A percentile compares a stretch with the other conserved stretches of the same genome.
phyloP scores from a whole-genome alignment of 441 rosid genomes.

The Kokia cookei region DNA sequence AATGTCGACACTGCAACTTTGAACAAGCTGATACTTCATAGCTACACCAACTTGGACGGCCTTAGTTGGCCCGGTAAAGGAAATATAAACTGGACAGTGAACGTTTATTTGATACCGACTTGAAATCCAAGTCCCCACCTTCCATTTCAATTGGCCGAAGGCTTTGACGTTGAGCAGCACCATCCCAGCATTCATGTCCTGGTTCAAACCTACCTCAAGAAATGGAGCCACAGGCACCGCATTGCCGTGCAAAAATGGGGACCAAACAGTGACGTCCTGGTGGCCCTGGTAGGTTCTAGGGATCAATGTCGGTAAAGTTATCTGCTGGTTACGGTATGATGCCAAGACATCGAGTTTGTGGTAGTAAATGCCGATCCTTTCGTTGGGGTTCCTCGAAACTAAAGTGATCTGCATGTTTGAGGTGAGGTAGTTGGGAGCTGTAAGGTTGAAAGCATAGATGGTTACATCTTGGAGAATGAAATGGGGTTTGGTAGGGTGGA shows the following conservation, averaged over 20 bases:
- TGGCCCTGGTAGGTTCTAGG: slow-evolving; percentile 68
- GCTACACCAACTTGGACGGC: slow-evolving; percentile 21
- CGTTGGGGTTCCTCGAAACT: slow-evolving; percentile 56
- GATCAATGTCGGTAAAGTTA: slow-evolving; percentile 40
- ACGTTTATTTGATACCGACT: slow-evolving; percentile 44
- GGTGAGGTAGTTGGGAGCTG: slow-evolving; percentile 34
- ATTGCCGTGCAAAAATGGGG: slow-evolving; percentile 47
- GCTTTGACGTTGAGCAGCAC: slow-evolving; percentile 47
- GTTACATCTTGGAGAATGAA: slow-evolving; percentile 63
- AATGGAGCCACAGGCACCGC: slow-evolving; percentile 46
- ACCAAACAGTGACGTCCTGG: slow-evolving; percentile 55
- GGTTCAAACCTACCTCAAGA: slow-evolving; percentile 30
- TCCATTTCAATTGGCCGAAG: slow-evolving; percentile 63
- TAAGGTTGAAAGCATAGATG: slow-evolving; percentile 39
- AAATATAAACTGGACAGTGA: slow-evolving; percentile 57
- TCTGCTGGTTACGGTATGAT: slow-evolving; percentile 66
- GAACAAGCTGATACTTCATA: slow-evolving; percentile 47
- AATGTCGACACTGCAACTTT: slow-evolving; percentile 51
- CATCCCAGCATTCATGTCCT: slow-evolving; percentile 52
- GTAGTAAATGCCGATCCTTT: slow-evolving; percentile 60
- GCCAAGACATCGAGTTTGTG: slow-evolving; percentile 45
- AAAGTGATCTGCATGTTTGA: slow-evolving; percentile 54
- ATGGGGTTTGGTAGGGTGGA: slow-evolving; percentile 52
- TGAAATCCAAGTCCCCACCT: slow-evolving; percentile 68
- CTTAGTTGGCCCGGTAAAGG: slow-evolving; percentile 14